Base-by-base conservation (phyloP, 2,329 filamentous ascomycete genomes). In the Monosporascus sp. region DNA sequence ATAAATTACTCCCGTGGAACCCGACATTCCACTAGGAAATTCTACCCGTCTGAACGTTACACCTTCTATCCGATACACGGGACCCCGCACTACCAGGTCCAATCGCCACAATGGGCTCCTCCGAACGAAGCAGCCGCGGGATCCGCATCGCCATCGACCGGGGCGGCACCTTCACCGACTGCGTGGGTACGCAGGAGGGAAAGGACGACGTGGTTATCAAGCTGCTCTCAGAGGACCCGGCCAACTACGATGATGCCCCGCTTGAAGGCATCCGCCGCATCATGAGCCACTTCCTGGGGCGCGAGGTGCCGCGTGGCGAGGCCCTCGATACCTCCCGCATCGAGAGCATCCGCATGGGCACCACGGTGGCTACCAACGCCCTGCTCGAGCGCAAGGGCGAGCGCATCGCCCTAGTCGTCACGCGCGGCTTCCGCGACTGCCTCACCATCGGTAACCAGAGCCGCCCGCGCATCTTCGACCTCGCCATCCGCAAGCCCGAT, bases 271-370 rank as follows among this genome's bases (percentile, higher is more conserved):
- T 96, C 66, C 84, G 92, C 17, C 86, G 92, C 54, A 85, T 96
- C 53, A 84, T 96, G 71, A 87, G 86, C 60, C 85, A 84, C 62
- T 95, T 95, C 70, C 83, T 85, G 2, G 79, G 81, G 51, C 79
- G 81, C 54, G 86, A 93, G 5, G 91, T 95, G 45, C 89, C 90
- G 3, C 85, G 91, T 48, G 91, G 90, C 26, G 78, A 91, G 67
- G 76, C 88, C 1, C 76, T 96, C 8, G 91, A 96, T 69, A 96
- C 91, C 1, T 83, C 85, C 19, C 75, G 85, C 65, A 95, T 97
- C 62, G 90, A 94, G 62, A 91, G 88, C 52, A 96, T 97, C 68
- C 87, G 92, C 48, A 97, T 97, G 92, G 92, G 92, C 45, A 97
- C 92, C 1, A 97, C 92, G 0, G 91, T 97, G 14, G 92, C 92